These are phyloP conservation scores for Hypericum androsaemum DNA, from an alignment of 345 rosid genomes.

Conservation along the genomic window DNA sequence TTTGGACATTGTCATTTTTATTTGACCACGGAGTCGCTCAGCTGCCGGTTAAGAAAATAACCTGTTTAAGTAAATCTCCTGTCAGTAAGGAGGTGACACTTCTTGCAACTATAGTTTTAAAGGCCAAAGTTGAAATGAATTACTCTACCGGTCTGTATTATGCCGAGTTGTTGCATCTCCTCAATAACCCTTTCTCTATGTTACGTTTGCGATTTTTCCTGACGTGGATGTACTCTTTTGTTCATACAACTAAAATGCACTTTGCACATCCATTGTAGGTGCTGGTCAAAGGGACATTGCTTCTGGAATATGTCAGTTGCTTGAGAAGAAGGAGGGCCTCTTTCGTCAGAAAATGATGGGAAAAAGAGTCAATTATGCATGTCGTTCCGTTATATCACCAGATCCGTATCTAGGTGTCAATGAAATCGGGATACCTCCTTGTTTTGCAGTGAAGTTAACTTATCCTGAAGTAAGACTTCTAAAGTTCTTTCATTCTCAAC, in stretches of 20 bases:
- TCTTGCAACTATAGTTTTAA: too few species aligned
- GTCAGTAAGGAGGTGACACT: too few species aligned
- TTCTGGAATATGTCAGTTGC: slow-evolving; percentile 78
- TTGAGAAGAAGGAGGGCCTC: slow-evolving; percentile 93
- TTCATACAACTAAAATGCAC: slow-evolving; percentile 8
- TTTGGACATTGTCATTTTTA: too few species aligned
- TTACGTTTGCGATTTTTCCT: not conserved
- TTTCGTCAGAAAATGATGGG: slow-evolving; percentile 99
- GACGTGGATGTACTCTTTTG: not conserved
- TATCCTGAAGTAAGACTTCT: slow-evolving; percentile 74
- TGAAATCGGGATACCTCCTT: slow-evolving; percentile 96
- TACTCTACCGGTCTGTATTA: too few species aligned
- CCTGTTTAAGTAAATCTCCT: too few species aligned
- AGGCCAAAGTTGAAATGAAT: too few species aligned
- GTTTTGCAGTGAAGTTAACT: slow-evolving; percentile 71
- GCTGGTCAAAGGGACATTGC: slow-evolving; percentile 47
- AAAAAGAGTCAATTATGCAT: slow-evolving; percentile 94
- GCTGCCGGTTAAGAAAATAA: too few species aligned
- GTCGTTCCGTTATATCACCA: slow-evolving; percentile 98
- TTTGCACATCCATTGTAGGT: slow-evolving; percentile 25
- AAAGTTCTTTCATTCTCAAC: not conserved
- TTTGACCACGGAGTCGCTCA: too few species aligned
- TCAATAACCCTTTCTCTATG: too few species aligned
- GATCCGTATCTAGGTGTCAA: slow-evolving; percentile 94
- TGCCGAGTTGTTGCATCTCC: too few species aligned